A percentile compares a stretch with the other conserved stretches of the same genome.
Evolutionary conservation across 2,329 filamentous ascomycete species (phyloP).

Genomic region (Xylaria sp.): DNA sequence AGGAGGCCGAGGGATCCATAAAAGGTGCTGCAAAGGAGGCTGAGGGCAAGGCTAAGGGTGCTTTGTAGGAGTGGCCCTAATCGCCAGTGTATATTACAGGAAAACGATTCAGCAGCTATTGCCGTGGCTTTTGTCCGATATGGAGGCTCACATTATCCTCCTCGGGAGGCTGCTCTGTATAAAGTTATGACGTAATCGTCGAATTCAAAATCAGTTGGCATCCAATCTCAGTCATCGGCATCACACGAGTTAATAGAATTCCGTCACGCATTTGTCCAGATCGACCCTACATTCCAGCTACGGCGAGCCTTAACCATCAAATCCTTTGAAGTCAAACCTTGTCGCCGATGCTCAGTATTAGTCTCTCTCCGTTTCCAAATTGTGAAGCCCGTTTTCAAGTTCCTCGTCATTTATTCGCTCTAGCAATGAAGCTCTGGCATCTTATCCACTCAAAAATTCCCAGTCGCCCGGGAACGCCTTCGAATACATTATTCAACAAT

Average conservation of each 20-base stretch:
- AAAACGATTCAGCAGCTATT: neutral
- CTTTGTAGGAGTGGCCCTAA: conserved; percentile 6
- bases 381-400: too few species aligned
- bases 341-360: neutral
- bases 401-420: neutral
- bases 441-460: too few species aligned
- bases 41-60: conserved; percentile 25
- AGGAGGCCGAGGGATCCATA: conserved; percentile 52
- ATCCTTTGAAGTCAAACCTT: neutral
- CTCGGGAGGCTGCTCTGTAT: neutral
- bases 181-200: conserved; percentile 16
- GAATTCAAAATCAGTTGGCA: neutral
- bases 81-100: conserved; percentile 4
- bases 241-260: neutral
- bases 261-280: neutral
- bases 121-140: neutral
- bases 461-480: neutral
- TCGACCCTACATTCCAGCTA: neutral
- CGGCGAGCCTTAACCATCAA: neutral
- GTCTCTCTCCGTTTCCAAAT: neutral
- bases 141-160: neutral
- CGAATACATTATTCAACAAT: neutral
- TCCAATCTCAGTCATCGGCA: neutral
- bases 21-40: conserved; percentile 45
- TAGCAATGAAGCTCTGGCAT: neutral